These are phyloP conservation scores for Limtongia smithiae DNA, from an alignment of 805 yeast species.

Conservation along the genomic window DNA sequence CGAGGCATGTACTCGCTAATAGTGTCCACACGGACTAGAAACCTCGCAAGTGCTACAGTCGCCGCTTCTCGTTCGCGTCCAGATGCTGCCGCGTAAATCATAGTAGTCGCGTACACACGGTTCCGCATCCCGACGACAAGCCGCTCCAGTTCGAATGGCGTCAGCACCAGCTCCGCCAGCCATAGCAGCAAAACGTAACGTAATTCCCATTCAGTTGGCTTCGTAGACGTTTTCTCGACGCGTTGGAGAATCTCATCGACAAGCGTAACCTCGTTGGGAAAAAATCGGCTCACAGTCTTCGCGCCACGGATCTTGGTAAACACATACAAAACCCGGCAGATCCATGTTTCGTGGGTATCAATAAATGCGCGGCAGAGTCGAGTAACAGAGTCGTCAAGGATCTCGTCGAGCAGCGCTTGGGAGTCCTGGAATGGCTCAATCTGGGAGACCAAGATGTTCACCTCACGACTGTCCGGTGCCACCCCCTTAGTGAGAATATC, in stretches of 20 bases:
- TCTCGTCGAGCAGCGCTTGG: slow-evolving; percentile 22
- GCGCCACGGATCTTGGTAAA: slow-evolving; percentile 64
- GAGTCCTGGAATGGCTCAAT: slow-evolving; percentile 27
- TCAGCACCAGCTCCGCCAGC: slow-evolving; percentile 65
- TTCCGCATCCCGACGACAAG: slow-evolving; percentile 38
- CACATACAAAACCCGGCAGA: slow-evolving; percentile 49
- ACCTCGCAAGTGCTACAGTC: slow-evolving; percentile 49
- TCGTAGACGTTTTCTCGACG: slow-evolving; percentile 36
- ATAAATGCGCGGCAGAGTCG: slow-evolving; percentile 3
- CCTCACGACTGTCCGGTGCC: neutral
- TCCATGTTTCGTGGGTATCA: slow-evolving; percentile 14
- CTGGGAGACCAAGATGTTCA: neutral
- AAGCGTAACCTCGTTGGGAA: slow-evolving; percentile 56
- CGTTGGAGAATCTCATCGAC: slow-evolving; percentile 41
- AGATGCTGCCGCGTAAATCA: slow-evolving; percentile 40
- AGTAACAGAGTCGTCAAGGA: slow-evolving; percentile 8
- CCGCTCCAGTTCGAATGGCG: slow-evolving; percentile 62
- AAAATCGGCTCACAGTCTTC: slow-evolving; percentile 55
- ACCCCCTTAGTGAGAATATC: neutral
- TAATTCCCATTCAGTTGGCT: slow-evolving; percentile 95
- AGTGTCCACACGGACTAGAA: slow-evolving; percentile 51
- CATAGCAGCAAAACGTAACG: slow-evolving; percentile 91
- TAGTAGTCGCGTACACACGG: slow-evolving; percentile 37
- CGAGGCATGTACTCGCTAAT: slow-evolving; percentile 33
- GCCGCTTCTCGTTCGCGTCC: slow-evolving; percentile 60